These are phyloP conservation scores for Ulota crispa DNA, from an alignment of 225 moss, liverwort and hornwort genomes.

Conservation along the genomic window DNA sequence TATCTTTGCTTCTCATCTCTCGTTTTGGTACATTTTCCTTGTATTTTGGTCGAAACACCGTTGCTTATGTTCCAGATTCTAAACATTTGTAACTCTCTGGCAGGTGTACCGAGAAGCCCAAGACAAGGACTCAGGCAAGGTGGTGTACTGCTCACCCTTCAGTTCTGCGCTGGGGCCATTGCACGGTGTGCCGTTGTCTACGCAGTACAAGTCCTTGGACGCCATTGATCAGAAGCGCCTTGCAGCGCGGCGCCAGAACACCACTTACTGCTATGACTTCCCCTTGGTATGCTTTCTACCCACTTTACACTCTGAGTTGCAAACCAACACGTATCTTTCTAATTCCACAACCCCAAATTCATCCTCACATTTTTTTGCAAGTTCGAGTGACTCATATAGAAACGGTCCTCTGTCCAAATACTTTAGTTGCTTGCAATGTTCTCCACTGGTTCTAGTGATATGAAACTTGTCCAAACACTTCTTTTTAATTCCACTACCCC, in stretches of 20 bases:
- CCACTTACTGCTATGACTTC: conserved; percentile 94
- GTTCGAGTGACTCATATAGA: background rate
- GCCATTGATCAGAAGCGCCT: conserved; percentile 80
- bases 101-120: conserved; percentile 94
- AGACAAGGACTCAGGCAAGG: conserved; percentile 60
- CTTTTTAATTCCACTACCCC: background rate
- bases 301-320: no score
- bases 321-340: background rate
- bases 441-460: no score
- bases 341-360: background rate
- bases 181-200: conserved; percentile 72
- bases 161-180: conserved; percentile 53
- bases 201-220: conserved; percentile 79
- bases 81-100: conserved; percentile 14
- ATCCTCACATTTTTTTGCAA: background rate
- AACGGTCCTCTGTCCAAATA: background rate
- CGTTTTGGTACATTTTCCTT: background rate
- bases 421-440: no score
- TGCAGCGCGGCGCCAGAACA: conserved; percentile 77
- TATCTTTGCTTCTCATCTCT: background rate
- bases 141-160: conserved; percentile 83
- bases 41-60: background rate
- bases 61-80: background rate
- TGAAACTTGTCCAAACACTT: no score
- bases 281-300: conserved; percentile 55